phyloP scores from a whole-genome alignment of 495 filamentous ascomycete species.

The Neurospora terricola region DNA sequence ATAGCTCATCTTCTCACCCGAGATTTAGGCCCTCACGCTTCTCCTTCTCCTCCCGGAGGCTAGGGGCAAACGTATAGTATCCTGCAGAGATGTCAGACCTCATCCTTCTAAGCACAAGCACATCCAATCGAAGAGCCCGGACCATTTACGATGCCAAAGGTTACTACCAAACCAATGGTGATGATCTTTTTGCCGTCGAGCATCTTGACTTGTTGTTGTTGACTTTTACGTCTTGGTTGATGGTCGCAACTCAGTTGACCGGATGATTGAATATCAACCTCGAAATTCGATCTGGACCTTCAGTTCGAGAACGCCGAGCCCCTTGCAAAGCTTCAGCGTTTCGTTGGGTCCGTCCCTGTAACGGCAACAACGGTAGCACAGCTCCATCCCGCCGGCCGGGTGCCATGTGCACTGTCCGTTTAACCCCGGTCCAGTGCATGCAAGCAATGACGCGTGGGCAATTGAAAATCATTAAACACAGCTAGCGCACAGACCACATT shows the following conservation, averaged over 20 bases:
- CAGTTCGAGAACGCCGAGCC: background rate
- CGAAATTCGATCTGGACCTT: background rate
- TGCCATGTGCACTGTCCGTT: background rate
- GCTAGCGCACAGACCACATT: background rate
- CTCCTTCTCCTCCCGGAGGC: constrained; percentile 27
- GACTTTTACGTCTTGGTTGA: background rate
- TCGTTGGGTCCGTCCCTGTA: background rate
- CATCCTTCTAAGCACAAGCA: background rate
- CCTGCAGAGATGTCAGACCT: constrained; percentile 21
- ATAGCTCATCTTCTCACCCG: constrained; percentile 3
- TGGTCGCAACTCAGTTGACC: background rate
- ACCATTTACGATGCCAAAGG: constrained; percentile 22
- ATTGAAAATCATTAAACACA: background rate
- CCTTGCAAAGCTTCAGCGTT: background rate
- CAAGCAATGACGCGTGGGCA: background rate
- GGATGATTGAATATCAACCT: background rate
- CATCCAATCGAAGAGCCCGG: background rate
- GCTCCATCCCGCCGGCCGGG: background rate
- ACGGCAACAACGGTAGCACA: background rate
- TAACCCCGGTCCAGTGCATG: background rate
- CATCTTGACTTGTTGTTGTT: constrained; percentile 5
- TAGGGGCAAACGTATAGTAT: constrained; percentile 33
- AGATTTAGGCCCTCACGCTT: constrained; percentile 11
- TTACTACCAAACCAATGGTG: constrained; percentile 11
- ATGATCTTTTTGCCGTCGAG: constrained; percentile 12